Evolutionary conservation across 129 eudicot species (phyloP), one percentile per base, ranked within the genome.

Genomic region (Pittosporum tobira): DNA sequence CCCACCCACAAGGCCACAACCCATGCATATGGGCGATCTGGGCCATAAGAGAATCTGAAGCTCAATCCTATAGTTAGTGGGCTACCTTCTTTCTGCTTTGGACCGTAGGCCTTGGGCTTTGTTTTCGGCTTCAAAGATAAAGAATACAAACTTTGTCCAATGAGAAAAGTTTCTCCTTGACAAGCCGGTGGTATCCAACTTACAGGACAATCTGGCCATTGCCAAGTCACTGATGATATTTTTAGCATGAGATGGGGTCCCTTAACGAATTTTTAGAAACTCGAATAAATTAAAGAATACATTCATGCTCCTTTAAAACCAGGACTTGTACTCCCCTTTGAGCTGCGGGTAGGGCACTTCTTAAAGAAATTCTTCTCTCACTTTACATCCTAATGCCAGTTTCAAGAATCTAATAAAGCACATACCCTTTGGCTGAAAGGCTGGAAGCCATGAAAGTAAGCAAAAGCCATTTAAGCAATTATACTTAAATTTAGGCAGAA

Each of bases 341-440:
- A 44, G 48, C n/a, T 2, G 13, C 2, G 48, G 48, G n/a, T 44
- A 44, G 48, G 48, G 19, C 47, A 55, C 5, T 34, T 30, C 62
- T 31, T 36, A 5, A 30, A 42, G 18, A n/a, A 46, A 34, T n/a
- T 26, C 5, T 50, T 26, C 2, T 31, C 25, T 63, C 26, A 8
- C 48, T 46, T 54, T 55, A 20, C 37, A 46, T 55, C 51, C 36
- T 52, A 65, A 65, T 53, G 71, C 59, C 73, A 48, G 63, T 53
- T 38, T 40, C 52, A 38, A 5, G 27, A 34, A 22, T 22, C 45
- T 22, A 52, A 24, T 52, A 65, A 64, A 36, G 69, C 40, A 6
- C 40, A 34, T 34, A 6, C 7, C 10, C 40, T 34, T 11, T 11
- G 38, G 38, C 1, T 6, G 10, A 34, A 34, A 34, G 10, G 40